Evolutionary conservation across 192 early-diverging fungal species (phyloP), one percentile per base, ranked within the genome.

Genomic region (Dissophora ornata): DNA sequence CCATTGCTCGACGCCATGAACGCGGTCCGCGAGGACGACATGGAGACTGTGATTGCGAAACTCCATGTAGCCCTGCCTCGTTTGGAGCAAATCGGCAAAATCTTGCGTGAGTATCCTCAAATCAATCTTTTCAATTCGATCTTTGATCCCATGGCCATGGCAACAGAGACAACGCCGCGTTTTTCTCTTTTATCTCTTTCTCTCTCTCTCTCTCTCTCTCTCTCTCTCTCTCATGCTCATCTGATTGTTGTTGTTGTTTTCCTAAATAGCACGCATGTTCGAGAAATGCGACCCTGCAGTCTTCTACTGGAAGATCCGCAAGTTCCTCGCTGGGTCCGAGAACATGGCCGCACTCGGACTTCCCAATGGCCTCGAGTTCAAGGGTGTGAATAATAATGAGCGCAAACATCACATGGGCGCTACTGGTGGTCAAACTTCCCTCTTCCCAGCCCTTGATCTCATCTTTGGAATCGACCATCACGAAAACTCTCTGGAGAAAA

Each of bases 201-300:
- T n/a, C n/a, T n/a, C n/a, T n/a, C n/a, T n/a, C n/a, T n/a, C n/a
- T n/a, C n/a, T 22, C 22, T 62, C 21, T 47, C 2, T 38, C 36
- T 24, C 2, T 30, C 28, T 25, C 19, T 50, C 45, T 41, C 9
- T 42, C 46, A 11, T 5, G 57, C 16, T 28, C 19, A 16, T 26
- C 18, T 38, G 12, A 38, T 38, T 9, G 12, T 12, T 12, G 12
- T 38, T 38, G 7, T 5, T 12, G 25, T 22, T 3, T 16, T 44
- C 24, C 3, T 44, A 8, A 7, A 21, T 8, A 70, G 68, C 80
- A 40, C 86, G 90, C 62, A 93, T 97, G 93, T 96, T 92, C 69
- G 96, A 97, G 74, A 91, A 92, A 69, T 95, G 93, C 63, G 95
- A 97, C 69, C 93, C 97, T 7, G 91, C 94, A 57, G 89, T 97